Conservation (phyloP, 345 rosid genomes). For the Eucalyptus cloeziana region DNA sequence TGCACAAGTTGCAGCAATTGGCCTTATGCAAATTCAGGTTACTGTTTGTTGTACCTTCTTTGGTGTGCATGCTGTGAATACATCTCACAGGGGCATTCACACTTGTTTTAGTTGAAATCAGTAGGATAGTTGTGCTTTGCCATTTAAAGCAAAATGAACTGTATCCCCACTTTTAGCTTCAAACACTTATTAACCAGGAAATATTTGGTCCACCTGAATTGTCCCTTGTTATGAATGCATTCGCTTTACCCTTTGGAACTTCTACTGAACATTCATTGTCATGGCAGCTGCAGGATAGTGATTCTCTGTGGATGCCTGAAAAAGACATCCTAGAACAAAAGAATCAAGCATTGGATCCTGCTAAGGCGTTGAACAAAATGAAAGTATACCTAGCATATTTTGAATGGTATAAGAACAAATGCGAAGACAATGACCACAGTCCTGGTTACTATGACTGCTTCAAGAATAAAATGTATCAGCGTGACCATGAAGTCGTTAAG, state of each 20-base stretch:
- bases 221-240: neutral
- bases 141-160: neutral
- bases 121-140: neutral
- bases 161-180: neutral
- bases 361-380: constrained; percentile 6
- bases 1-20: constrained; percentile 17
- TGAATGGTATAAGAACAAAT: constrained; percentile 50
- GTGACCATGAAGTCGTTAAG: neutral
- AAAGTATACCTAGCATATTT: constrained; percentile 29
- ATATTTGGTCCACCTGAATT: neutral
- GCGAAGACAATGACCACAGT: neutral
- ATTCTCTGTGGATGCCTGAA: neutral
- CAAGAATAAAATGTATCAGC: neutral
- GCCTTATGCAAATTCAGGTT: constrained; percentile 8
- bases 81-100: neutral
- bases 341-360: constrained; percentile 1
- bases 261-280: neutral
- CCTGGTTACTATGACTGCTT: constrained; percentile 50
- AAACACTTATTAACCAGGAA: neutral
- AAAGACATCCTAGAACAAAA: neutral
- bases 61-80: neutral
- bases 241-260: neutral
- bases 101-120: neutral
- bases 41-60: no score
- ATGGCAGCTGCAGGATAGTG: constrained; percentile 7